Evolutionary conservation across 2,329 filamentous ascomycete genomes (phyloP).

Genomic region (Aspergillus flavus): DNA sequence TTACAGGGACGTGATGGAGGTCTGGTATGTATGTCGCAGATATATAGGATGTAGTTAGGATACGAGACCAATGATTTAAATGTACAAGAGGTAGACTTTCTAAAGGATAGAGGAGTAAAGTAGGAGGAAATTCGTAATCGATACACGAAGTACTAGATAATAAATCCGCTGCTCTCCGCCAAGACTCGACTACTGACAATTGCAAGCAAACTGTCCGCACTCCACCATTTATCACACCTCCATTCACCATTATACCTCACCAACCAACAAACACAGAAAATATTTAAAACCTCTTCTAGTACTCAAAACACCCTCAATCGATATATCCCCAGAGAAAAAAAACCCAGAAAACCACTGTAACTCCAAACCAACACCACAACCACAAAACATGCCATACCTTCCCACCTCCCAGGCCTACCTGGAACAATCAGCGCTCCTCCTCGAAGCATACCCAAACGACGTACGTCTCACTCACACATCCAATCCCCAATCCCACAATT

Average conservation of each 20-base stretch:
- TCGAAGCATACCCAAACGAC: conserved; percentile 82
- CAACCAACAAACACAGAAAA: background rate
- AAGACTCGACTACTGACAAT: conserved; percentile 3
- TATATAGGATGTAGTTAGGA: background rate
- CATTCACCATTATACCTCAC: background rate
- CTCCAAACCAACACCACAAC: background rate
- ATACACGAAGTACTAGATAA: background rate
- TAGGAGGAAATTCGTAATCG: background rate
- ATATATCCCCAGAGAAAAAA: background rate
- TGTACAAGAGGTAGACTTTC: background rate
- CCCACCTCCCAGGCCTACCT: conserved; percentile 88
- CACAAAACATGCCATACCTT: conserved; percentile 71
- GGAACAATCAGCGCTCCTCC: conserved; percentile 78
- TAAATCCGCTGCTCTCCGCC: background rate
- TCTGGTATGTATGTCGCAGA: background rate
- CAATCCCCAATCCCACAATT: background rate
- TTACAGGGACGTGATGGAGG: background rate
- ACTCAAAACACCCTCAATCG: background rate
- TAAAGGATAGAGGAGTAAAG: background rate
- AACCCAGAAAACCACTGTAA: background rate
- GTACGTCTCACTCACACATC: conserved; percentile 54
- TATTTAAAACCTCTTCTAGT: background rate
- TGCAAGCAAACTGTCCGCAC: conserved; percentile 3
- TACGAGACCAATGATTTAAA: background rate
- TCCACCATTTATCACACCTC: background rate